Conservation (phyloP, 768 basidiomycete species). For the Auricularia heimuer region DNA sequence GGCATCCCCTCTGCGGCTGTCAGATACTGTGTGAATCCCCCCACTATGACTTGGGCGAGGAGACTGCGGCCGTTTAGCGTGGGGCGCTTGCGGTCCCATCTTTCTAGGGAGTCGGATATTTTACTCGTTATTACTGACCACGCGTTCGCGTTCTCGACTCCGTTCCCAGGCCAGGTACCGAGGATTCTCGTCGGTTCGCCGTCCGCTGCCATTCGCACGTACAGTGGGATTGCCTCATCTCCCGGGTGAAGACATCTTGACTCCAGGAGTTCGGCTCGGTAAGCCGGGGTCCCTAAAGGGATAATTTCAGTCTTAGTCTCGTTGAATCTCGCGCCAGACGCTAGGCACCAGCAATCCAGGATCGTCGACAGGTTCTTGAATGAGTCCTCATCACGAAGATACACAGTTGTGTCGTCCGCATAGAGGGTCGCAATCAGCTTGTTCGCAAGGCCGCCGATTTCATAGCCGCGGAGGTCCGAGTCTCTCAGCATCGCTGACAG, state of each 20-base stretch:
- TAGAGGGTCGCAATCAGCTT: slow-evolving; percentile 26
- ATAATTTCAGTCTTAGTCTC: slow-evolving; percentile 29
- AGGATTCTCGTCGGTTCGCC: slow-evolving; percentile 21
- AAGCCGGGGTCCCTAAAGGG: slow-evolving; percentile 18
- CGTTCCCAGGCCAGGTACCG: slow-evolving; percentile 25
- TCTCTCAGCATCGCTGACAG: slow-evolving; percentile 3
- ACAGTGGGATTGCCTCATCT: slow-evolving; percentile 7
- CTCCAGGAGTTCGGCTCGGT: too few species aligned
- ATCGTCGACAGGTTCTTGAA: slow-evolving; percentile 17
- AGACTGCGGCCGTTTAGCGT: slow-evolving; percentile 20
- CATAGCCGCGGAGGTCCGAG: too few species aligned
- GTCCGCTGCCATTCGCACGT: slow-evolving; percentile 22
- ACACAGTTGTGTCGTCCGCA: slow-evolving; percentile 33
- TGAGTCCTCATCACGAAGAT: slow-evolving; percentile 21
- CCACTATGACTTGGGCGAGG: slow-evolving; percentile 20
- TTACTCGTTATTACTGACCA: slow-evolving; percentile 22
- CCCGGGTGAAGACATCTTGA: too few species aligned
- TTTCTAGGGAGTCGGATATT: background rate
- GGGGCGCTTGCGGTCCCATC: slow-evolving; percentile 22
- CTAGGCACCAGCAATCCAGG: slow-evolving; percentile 31
- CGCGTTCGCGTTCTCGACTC: slow-evolving; percentile 8
- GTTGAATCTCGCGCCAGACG: slow-evolving; percentile 34
- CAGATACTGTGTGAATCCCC: slow-evolving; percentile 26
- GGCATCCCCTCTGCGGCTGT: slow-evolving; percentile 31
- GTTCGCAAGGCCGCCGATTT: background rate